These are phyloP conservation scores for Trichoderma endophyticum DNA, from an alignment of 2,329 filamentous ascomycete genomes.

Conservation along the genomic window DNA sequence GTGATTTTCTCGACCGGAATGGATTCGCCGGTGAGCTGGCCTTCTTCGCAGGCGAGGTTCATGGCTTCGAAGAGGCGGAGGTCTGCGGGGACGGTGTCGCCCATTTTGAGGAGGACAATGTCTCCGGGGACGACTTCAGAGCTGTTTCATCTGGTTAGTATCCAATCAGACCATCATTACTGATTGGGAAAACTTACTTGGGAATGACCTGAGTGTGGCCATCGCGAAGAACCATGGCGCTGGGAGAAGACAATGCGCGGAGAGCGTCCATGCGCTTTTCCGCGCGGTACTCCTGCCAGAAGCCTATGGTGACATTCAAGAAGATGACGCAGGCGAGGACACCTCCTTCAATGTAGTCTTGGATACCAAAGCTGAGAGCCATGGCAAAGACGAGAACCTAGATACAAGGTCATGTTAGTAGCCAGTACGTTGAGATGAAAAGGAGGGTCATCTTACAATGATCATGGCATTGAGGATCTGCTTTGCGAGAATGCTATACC, in stretches of 20 bases:
- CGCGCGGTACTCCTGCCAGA: constrained; percentile 61
- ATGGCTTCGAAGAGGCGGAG: constrained; percentile 68
- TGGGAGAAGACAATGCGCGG: constrained; percentile 59
- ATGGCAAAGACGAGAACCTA: constrained; percentile 76
- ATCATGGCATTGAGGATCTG: constrained; percentile 79
- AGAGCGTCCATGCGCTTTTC: constrained; percentile 66
- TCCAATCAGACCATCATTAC: neutral
- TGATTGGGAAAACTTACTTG: constrained; percentile 43
- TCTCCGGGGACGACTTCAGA: constrained; percentile 69
- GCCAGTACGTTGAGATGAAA: neutral
- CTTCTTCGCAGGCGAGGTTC: constrained; percentile 78
- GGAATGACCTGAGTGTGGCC: constrained; percentile 56
- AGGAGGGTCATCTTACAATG: constrained; percentile 45
- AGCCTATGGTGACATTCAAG: constrained; percentile 67
- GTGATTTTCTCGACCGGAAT: constrained; percentile 66
- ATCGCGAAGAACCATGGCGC: constrained; percentile 59
- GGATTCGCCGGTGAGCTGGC: constrained; percentile 73
- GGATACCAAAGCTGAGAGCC: constrained; percentile 65
- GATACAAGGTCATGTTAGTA: neutral
- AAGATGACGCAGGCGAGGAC: constrained; percentile 65
- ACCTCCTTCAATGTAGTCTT: constrained; percentile 65
- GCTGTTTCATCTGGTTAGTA: constrained; percentile 33
- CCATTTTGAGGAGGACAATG: constrained; percentile 63
- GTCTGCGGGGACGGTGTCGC: constrained; percentile 73
- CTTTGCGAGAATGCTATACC: constrained; percentile 69